phyloP scores from a whole-genome alignment of 306 rosid species.

The Ormosia semicastrata region DNA sequence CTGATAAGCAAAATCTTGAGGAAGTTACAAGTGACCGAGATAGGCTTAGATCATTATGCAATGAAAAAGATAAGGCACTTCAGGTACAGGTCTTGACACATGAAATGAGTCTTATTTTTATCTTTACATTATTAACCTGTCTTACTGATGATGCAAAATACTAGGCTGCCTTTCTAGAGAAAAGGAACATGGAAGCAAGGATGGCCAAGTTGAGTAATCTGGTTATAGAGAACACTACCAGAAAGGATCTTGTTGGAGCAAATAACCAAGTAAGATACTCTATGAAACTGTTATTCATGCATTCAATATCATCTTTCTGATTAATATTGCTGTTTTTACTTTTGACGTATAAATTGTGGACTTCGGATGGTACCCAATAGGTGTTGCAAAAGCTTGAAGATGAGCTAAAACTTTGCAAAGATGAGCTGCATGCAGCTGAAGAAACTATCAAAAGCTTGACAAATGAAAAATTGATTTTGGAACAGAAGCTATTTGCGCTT shows the following conservation, averaged over 20 bases:
- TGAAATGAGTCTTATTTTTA: constrained; percentile 12
- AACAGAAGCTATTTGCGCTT: constrained; percentile 53
- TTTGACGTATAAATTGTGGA: constrained; percentile 7
- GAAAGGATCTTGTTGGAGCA: constrained; percentile 52
- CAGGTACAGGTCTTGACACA: constrained; percentile 55
- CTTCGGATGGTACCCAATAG: constrained; percentile 35
- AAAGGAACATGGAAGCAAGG: constrained; percentile 62
- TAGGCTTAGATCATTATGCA: constrained; percentile 55
- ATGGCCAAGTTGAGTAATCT: constrained; percentile 55
- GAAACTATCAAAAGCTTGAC: constrained; percentile 59
- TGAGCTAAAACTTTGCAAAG: constrained; percentile 60
- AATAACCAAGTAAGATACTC: constrained; percentile 56
- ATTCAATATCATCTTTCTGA: background rate
- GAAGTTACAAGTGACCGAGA: constrained; percentile 55
- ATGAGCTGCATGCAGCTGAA: constrained; percentile 62
- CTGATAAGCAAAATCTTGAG: constrained; percentile 54
- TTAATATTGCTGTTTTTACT: background rate
- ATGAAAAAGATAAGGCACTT: constrained; percentile 70
- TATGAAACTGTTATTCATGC: constrained; percentile 26
- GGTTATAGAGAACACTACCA: constrained; percentile 48
- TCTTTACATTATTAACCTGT: background rate
- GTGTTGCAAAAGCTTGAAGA: constrained; percentile 62
- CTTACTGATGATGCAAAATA: constrained; percentile 23
- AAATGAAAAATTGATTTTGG: constrained; percentile 58
- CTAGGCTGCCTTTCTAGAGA: constrained; percentile 69